Conservation (phyloP, 805 yeast genomes). For the Kregervanrija delftensis region DNA sequence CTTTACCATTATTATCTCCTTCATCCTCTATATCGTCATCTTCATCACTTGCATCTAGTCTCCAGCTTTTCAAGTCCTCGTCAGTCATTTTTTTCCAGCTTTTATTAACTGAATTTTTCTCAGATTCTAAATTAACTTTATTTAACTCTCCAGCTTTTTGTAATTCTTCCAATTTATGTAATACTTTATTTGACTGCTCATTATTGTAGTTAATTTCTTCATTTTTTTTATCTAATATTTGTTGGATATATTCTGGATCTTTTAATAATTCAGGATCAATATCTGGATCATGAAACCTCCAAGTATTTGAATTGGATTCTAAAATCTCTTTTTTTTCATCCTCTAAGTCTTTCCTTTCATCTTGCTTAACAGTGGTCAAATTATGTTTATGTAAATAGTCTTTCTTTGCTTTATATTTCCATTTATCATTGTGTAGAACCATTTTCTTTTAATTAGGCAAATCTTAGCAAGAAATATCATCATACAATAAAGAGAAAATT, state of each 20-base stretch:
- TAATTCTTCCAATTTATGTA: conserved; percentile 13
- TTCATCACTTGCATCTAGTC: neutral
- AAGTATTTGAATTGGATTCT: conserved; percentile 15
- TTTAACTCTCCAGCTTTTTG: neutral
- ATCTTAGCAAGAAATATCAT: too few species aligned
- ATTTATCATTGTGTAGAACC: conserved; percentile 48
- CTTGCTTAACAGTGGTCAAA: conserved; percentile 7
- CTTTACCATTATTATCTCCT: conserved; percentile 2
- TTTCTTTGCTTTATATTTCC: conserved; percentile 42
- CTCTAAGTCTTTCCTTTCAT: conserved; percentile 4
- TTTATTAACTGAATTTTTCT: neutral
- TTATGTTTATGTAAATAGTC: conserved; percentile 39
- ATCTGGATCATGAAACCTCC: conserved; percentile 24
- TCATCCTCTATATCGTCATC: conserved; percentile 1
- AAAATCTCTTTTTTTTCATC: conserved; percentile 4
- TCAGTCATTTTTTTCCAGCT: conserved; percentile 6
- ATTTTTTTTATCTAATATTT: conserved; percentile 1
- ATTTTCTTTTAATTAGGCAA: conserved; percentile 17
- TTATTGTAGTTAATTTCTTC: conserved; percentile 7
- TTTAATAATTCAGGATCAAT: conserved; percentile 11
- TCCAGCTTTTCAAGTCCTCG: conserved; percentile 8
- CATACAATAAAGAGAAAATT: too few species aligned
- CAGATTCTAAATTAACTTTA: neutral
- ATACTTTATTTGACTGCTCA: neutral
- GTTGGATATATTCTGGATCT: conserved; percentile 16